Percentiles rank a stretch among this genome's conserved stretches.
Evolutionary conservation across 2,329 filamentous ascomycete genomes (phyloP).

Genomic region (Escovopsis sp.): DNA sequence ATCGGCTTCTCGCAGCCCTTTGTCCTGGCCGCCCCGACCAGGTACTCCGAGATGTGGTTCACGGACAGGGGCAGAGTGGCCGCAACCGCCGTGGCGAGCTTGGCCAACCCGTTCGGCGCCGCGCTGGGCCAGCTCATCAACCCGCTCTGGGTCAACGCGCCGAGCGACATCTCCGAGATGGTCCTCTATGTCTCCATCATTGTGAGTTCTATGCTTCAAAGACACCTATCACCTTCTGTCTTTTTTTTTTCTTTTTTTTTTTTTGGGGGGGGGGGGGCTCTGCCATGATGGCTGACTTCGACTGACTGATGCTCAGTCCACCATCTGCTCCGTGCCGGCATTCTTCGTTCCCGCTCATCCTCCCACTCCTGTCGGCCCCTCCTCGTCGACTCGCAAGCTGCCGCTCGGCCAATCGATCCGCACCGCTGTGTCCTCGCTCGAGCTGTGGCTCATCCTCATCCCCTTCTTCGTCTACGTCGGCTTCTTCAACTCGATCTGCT

Average conservation of each 20-base stretch:
- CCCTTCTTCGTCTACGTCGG: constrained; percentile 79
- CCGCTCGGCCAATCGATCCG: constrained; percentile 34
- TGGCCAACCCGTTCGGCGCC: constrained; percentile 83
- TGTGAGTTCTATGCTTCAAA: constrained; percentile 32
- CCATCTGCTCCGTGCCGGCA: constrained; percentile 49
- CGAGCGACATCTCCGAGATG: constrained; percentile 59
- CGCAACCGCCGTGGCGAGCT: constrained; percentile 69
- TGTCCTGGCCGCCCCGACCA: constrained; percentile 73
- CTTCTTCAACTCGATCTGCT: constrained; percentile 85
- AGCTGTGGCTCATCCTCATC: constrained; percentile 68
- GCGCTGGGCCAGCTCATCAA: constrained; percentile 79
- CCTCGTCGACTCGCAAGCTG: constrained; percentile 44
- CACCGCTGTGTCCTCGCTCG: constrained; percentile 41
- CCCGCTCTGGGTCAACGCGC: constrained; percentile 54
- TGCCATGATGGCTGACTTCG: background rate
- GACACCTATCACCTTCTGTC: too few relatives aligned
- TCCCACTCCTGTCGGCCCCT: constrained; percentile 62
- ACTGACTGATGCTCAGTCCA: constrained; percentile 14
- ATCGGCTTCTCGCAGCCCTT: constrained; percentile 86
- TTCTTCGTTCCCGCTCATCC: constrained; percentile 68
- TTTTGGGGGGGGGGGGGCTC: too few relatives aligned
- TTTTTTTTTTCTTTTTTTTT: background rate
- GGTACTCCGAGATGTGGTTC: constrained; percentile 94
- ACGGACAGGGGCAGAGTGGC: constrained; percentile 68
- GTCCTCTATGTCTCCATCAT: constrained; percentile 78